Conservation (phyloP, 139 green algal species). For the Tetradesmus lagerheimii region DNA sequence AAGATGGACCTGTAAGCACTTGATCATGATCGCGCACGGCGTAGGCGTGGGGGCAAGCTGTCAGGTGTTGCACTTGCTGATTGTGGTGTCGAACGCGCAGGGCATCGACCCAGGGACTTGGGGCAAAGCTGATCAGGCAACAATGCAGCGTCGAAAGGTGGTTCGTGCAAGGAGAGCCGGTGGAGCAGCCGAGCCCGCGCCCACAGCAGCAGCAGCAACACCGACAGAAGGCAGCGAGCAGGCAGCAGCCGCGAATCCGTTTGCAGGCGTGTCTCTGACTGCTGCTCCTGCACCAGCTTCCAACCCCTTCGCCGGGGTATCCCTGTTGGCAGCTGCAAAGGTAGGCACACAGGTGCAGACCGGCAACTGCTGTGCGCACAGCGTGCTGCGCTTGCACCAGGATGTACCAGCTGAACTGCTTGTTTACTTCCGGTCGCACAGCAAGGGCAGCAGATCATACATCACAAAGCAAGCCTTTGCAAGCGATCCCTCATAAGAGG, state of each 20-base stretch:
- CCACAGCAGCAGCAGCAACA: conserved; percentile 4
- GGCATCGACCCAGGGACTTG: conserved; percentile 61
- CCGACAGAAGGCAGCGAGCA: neutral
- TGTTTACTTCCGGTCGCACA: neutral
- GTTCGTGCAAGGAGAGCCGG: conserved; percentile 46
- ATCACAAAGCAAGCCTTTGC: too few species aligned
- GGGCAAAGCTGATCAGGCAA: conserved; percentile 65
- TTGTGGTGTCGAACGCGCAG: neutral
- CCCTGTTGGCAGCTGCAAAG: conserved; percentile 20
- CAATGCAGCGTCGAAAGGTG: conserved; percentile 70
- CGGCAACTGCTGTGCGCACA: neutral
- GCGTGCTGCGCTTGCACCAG: neutral
- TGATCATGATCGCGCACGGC: neutral
- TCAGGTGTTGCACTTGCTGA: neutral
- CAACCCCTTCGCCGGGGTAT: conserved; percentile 31
- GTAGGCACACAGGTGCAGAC: neutral
- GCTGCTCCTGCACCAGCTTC: conserved; percentile 9
- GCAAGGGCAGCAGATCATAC: neutral
- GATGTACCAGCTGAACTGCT: neutral
- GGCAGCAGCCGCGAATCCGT: conserved; percentile 60
- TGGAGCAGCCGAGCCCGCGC: neutral
- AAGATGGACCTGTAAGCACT: conserved; percentile 49
- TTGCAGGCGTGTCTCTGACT: conserved; percentile 63
- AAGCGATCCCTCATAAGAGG: too few species aligned
- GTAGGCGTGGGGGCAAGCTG: neutral